phyloP scores from a whole-genome alignment of 345 rosid genomes.

The Eucalyptus tenuipes region DNA sequence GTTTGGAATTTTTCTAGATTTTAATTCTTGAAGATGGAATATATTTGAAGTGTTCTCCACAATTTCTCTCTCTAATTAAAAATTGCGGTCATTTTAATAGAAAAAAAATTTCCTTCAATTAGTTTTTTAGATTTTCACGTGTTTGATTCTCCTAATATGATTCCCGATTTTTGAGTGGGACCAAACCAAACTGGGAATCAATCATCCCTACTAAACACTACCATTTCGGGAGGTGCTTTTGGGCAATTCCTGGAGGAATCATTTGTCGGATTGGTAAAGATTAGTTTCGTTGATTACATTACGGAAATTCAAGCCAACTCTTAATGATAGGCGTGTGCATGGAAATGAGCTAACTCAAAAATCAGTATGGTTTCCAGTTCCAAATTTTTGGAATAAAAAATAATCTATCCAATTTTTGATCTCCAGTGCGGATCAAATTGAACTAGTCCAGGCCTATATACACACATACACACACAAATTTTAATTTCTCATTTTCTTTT shows the following conservation, averaged over 20 bases:
- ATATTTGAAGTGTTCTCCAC: neutral
- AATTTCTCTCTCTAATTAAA: neutral
- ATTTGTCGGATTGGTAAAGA: neutral
- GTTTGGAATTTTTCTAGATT: neutral
- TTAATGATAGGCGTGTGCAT: rapidly evolving
- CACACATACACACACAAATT: no score
- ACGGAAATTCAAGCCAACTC: rapidly evolving
- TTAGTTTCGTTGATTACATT: neutral
- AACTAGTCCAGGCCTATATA: rapidly evolving
- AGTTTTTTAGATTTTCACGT: rapidly evolving
- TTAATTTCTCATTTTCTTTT: no score
- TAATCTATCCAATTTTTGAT: neutral
- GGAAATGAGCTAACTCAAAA: rapidly evolving
- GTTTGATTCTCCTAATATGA: rapidly evolving
- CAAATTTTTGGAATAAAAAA: rapidly evolving
- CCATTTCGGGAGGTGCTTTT: rapidly evolving
- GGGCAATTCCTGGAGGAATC: neutral
- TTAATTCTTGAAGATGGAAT: neutral
- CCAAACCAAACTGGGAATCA: rapidly evolving
- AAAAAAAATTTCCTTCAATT: no score
- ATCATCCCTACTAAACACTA: rapidly evolving
- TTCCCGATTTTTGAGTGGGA: rapidly evolving
- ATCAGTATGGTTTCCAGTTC: rapidly evolving
- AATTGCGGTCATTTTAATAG: rapidly evolving
- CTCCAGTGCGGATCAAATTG: rapidly evolving